These are phyloP conservation scores for Serendipita vermifera DNA, from an alignment of 768 basidiomycete genomes.

Conservation along the genomic window DNA sequence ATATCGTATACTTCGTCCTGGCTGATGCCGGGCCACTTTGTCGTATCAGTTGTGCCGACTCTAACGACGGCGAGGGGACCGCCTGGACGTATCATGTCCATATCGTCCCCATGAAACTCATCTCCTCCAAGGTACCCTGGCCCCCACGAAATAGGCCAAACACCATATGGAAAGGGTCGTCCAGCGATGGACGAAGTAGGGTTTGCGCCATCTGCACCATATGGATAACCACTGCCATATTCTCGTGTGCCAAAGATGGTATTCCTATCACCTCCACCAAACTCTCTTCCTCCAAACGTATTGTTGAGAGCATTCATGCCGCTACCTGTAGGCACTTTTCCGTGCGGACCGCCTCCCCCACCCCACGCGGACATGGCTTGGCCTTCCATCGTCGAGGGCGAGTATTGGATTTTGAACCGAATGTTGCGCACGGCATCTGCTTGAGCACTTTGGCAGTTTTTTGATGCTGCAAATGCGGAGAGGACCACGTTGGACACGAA, in stretches of 20 bases:
- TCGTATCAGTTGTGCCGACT: neutral
- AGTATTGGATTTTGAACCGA: neutral
- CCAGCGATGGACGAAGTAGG: neutral
- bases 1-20: conserved; percentile 5
- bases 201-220: conserved; percentile 3
- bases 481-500: too few species aligned
- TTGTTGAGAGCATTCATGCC: neutral
- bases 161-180: conserved; percentile 9
- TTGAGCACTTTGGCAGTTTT: too few species aligned
- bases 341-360: neutral
- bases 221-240: conserved; percentile 12
- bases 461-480: too few species aligned
- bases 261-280: conserved; percentile 8
- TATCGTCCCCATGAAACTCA: neutral
- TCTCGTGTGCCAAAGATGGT: conserved; percentile 8
- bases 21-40: neutral
- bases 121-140: conserved; percentile 1
- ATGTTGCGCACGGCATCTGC: neutral
- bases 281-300: neutral
- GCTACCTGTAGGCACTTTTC: neutral
- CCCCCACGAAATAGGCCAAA: conserved; percentile 10
- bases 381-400: neutral
- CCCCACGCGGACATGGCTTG: neutral
- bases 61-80: conserved; percentile 2
- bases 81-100: conserved; percentile 6